Conservation (phyloP, 1,284 basidiomycete species). For the Tylopilus sp. region DNA sequence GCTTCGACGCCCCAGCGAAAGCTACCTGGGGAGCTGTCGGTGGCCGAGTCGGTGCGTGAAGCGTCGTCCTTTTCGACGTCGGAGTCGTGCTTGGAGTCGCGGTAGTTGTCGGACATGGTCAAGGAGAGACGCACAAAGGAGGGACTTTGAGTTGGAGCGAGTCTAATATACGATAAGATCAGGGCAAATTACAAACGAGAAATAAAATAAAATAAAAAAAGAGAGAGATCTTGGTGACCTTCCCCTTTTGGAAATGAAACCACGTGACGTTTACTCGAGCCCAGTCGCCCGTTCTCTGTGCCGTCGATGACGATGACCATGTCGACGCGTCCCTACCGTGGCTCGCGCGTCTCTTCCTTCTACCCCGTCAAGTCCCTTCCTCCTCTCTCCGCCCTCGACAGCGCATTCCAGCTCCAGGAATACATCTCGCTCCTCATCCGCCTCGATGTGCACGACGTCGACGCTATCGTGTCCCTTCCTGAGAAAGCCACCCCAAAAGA, state of each 20-base stretch:
- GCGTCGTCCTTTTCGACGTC: constrained; percentile 31
- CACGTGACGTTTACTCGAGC: constrained; percentile 25
- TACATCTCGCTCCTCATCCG: constrained; percentile 87
- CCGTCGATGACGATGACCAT: constrained; percentile 2
- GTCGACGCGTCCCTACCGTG: constrained; percentile 53
- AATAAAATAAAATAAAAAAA: constrained; percentile 4
- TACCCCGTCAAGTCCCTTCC: constrained; percentile 68
- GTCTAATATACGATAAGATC: constrained; percentile 26
- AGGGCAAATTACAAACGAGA: not conserved
- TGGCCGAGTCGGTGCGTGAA: constrained; percentile 16
- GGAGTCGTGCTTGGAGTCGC: constrained; percentile 23
- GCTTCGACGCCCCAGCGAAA: constrained; percentile 34
- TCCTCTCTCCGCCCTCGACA: constrained; percentile 69
- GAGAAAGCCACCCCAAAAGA: constrained; percentile 36
- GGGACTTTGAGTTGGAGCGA: not conserved
- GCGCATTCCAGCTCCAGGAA: constrained; percentile 92
- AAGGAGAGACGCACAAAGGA: constrained; percentile 9
- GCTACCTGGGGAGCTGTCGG: constrained; percentile 9
- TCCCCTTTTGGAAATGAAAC: constrained; percentile 4
- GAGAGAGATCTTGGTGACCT: no score
- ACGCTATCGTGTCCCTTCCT: constrained; percentile 75
- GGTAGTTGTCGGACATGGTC: constrained; percentile 21
- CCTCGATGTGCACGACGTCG: constrained; percentile 82
- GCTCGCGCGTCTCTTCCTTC: constrained; percentile 70
- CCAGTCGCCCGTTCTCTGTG: not conserved